A percentile compares a stretch with the other conserved stretches of the same genome.
Evolutionary conservation across 2,329 filamentous ascomycete genomes (phyloP).

Genomic region (Claviceps citrina): DNA sequence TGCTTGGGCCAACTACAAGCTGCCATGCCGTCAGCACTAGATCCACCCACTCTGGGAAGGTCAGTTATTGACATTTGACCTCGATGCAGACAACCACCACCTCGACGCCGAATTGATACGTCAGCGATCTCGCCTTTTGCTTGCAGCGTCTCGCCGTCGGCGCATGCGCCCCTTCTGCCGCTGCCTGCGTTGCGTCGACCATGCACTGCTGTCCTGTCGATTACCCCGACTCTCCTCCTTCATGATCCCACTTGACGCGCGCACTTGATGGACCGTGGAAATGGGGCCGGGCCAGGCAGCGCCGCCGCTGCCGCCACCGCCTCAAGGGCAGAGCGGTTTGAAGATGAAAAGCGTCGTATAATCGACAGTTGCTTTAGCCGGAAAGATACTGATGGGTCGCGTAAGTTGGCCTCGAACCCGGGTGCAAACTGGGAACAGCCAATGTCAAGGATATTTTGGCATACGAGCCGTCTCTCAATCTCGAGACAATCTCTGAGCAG

Average conservation of each 20-base stretch:
- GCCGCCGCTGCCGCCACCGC: conserved; percentile 20
- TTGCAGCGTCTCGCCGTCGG: conserved; percentile 1
- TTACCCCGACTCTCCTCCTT: conserved; percentile 7
- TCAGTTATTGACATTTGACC: too few species aligned
- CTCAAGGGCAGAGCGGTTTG: conserved; percentile 64
- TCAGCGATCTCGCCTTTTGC: conserved; percentile 22
- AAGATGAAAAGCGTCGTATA: conserved; percentile 91
- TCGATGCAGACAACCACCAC: not conserved
- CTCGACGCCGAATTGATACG: not conserved
- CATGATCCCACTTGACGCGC: conserved; percentile 7
- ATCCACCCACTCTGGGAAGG: too few species aligned
- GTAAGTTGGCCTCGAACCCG: conserved; percentile 36
- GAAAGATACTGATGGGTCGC: conserved; percentile 69
- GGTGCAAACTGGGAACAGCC: not conserved
- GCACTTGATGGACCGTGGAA: conserved; percentile 24
- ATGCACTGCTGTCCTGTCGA: conserved; percentile 6
- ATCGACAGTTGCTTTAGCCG: conserved; percentile 90
- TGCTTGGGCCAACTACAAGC: conserved; percentile 18
- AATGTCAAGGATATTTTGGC: not conserved
- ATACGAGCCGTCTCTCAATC: not conserved
- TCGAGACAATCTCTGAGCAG: not conserved
- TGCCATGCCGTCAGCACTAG: too few species aligned
- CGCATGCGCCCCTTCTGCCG: conserved; percentile 2
- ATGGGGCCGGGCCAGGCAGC: conserved; percentile 20
- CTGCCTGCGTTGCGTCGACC: conserved; percentile 3